Base-by-base conservation (phyloP, 2,329 filamentous ascomycete genomes). In the Colletotrichum incanum region DNA sequence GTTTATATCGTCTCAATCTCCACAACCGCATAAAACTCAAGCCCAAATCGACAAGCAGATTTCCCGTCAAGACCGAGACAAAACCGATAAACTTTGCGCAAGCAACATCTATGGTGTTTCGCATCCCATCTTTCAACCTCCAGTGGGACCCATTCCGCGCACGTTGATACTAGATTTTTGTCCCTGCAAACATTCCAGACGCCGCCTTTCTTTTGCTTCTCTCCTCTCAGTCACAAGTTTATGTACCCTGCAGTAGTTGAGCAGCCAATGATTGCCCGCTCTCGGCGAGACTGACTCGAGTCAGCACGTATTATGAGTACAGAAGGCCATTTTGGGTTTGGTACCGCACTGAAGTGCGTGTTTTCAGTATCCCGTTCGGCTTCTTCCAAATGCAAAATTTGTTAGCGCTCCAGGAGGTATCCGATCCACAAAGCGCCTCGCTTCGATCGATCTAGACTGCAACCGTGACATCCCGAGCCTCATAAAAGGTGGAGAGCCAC, bases 401-500 rank as follows among this genome's bases (percentile, higher is more conserved):
- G 23, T 52, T 4, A 18, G 39, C 18, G 56, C 39, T 26, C 37
- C n/a, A 31, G 39, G 20, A 31, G 12, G 26, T 12, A 18, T 23
- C 26, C 9, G 28, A 34, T 60, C 20, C 26, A 14, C 26, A 47
- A n/a, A 47, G 5, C 28, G 23, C 12, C 9, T 23, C 41, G 39
- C n/a, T 34, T 31, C 11, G 26, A 43, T 60, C 58, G 20, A 45
- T 7, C 20, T 56, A 56, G 34, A 56, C 54, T 34, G 16, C 5
- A 60, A 28, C 23, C 39, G 18, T n/a, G 11, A 43, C 41, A 60
- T 12, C 20, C 12, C 26, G 18, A 28, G 20, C 20, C 18, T 39
- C 31, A 62, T 62, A 50, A 62, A 7, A 62, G n/a, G n/a, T 37
- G 31, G 43, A 11, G 11, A 31, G 28, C 59, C 59, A 9, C 23